phyloP scores from a whole-genome alignment of 495 filamentous ascomycete genomes.

The Penicillium coffeae region DNA sequence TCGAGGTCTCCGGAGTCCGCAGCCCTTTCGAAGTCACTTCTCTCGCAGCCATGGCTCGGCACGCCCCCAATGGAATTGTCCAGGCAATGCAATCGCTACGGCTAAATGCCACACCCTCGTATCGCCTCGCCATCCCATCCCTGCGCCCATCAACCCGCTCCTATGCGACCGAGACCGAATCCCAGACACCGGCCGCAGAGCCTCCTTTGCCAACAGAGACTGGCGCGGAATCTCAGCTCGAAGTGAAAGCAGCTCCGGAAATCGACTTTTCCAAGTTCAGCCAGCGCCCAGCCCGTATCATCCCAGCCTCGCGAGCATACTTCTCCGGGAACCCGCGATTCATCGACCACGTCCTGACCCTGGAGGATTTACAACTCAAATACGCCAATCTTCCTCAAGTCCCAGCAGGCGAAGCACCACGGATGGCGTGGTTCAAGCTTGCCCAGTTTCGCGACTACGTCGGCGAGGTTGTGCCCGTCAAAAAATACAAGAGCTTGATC shows the following conservation, averaged over 20 bases:
- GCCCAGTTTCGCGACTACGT: constrained; percentile 67
- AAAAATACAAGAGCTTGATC: constrained; percentile 74
- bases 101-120: constrained; percentile 18
- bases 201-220: neutral
- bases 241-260: constrained; percentile 37
- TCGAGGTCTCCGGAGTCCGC: neutral
- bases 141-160: constrained; percentile 18
- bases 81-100: constrained; percentile 39
- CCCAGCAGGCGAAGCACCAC: constrained; percentile 58
- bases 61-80: constrained; percentile 34
- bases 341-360: constrained; percentile 74
- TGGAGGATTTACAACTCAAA: constrained; percentile 66
- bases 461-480: constrained; percentile 72
- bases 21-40: neutral
- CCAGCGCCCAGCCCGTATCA: constrained; percentile 55
- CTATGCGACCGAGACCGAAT: constrained; percentile 31
- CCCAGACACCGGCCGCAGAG: neutral
- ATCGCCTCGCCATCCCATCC: constrained; percentile 5
- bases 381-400: constrained; percentile 69
- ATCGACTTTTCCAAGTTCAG: constrained; percentile 38
- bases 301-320: constrained; percentile 86
- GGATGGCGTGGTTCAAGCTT: constrained; percentile 80
- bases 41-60: constrained; percentile 30
- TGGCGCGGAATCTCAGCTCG: neutral
- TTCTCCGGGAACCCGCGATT: constrained; percentile 83